Conservation (phyloP, 805 yeast species). For the Starmerella scarabaei region DNA sequence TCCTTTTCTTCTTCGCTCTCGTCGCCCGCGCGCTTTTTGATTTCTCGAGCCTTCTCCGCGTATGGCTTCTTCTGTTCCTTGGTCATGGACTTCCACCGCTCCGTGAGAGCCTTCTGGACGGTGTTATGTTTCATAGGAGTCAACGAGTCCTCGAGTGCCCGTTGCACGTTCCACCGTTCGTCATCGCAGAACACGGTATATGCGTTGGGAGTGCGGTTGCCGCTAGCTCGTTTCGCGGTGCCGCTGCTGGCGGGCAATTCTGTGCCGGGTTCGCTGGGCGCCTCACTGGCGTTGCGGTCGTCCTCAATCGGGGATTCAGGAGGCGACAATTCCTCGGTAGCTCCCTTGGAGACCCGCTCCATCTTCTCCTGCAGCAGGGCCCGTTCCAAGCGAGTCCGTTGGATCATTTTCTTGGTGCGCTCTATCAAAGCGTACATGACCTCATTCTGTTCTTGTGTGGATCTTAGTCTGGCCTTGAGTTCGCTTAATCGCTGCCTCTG, state of each 20-base stretch:
- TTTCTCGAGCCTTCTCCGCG: conserved; percentile 16
- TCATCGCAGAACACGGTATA: conserved; percentile 75
- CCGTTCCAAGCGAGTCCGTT: conserved; percentile 72
- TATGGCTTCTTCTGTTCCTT: conserved; percentile 19
- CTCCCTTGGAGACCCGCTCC: conserved; percentile 31
- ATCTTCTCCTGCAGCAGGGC: conserved; percentile 66
- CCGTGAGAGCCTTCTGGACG: conserved; percentile 30
- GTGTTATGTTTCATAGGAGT: conserved; percentile 4
- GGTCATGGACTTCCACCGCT: conserved; percentile 64
- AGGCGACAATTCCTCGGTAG: conserved; percentile 10
- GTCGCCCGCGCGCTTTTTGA: conserved; percentile 9
- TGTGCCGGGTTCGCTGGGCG: not conserved
- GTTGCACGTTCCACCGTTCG: conserved; percentile 61
- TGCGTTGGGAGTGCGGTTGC: conserved; percentile 39
- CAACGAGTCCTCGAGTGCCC: conserved; percentile 34
- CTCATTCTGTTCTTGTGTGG: conserved; percentile 68
- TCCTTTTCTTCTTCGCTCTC: conserved; percentile 10
- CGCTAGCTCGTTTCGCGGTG: not conserved
- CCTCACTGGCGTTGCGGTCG: not conserved
- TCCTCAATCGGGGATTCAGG: conserved; percentile 10
- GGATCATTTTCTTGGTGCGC: conserved; percentile 61
- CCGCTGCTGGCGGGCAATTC: conserved; percentile 4
- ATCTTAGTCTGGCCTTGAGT: conserved; percentile 51
- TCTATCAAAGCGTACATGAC: conserved; percentile 60
- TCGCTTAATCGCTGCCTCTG: conserved; percentile 57